Conservation (phyloP, 2,329 filamentous ascomycete genomes). For the Cladosporium sp. region DNA sequence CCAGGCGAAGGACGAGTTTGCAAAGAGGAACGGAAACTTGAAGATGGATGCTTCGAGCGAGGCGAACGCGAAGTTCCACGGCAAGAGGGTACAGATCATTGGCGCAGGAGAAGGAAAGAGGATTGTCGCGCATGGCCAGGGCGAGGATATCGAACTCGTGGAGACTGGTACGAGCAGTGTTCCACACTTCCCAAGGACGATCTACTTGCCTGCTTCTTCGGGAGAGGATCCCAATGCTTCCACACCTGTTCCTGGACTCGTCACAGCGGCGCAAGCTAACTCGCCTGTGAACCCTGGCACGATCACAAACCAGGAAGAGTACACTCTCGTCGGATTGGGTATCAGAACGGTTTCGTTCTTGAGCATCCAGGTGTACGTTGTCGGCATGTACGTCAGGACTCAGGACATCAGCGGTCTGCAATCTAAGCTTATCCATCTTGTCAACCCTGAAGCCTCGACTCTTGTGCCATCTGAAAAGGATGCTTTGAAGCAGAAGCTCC, state of each 20-base stretch:
- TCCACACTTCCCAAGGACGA: conserved; percentile 73
- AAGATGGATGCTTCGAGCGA: conserved; percentile 40
- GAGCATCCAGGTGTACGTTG: conserved; percentile 88
- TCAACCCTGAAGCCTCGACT: conserved; percentile 77
- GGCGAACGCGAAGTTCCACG: conserved; percentile 48
- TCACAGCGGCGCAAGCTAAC: conserved; percentile 31
- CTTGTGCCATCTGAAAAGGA: conserved; percentile 82
- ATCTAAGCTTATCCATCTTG: conserved; percentile 70
- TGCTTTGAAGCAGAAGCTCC: conserved; percentile 66
- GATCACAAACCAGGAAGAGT: conserved; percentile 61
- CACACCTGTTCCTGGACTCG: conserved; percentile 22
- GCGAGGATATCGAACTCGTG: conserved; percentile 70
- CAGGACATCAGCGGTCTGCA: conserved; percentile 81
- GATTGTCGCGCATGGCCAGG: conserved; percentile 47
- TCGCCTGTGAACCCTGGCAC: conserved; percentile 37
- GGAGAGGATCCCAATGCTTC: conserved; percentile 35
- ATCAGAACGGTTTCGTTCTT: conserved; percentile 89
- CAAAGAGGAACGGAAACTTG: conserved; percentile 24
- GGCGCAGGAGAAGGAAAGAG: conserved; percentile 61
- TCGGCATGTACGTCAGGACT: conserved; percentile 87
- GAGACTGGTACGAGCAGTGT: conserved; percentile 80
- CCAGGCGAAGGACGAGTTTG: conserved; percentile 28
- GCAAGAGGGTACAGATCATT: conserved; percentile 60
- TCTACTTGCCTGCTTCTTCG: conserved; percentile 60
- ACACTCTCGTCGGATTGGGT: conserved; percentile 85